Conservation (phyloP, 805 yeast species). For the Ogataea saltuana region DNA sequence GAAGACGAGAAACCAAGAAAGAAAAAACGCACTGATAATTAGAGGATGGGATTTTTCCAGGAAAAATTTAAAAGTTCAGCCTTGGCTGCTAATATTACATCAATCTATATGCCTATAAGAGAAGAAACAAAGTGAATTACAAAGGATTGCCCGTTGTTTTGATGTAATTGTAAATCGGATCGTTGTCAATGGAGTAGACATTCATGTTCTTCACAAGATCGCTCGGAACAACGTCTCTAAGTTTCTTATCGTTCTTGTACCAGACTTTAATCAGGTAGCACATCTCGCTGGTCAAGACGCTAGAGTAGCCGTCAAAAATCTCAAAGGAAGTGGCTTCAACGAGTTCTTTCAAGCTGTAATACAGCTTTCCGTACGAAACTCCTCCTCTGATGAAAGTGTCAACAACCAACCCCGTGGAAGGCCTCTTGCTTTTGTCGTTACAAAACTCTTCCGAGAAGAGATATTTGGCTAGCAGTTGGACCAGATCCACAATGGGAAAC, state of each 20-base stretch:
- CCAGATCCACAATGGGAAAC: conserved; percentile 73
- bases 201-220: conserved; percentile 46
- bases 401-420: conserved; percentile 51
- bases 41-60: too few relatives aligned
- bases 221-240: conserved; percentile 55
- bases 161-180: conserved; percentile 57
- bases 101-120: conserved; percentile 1
- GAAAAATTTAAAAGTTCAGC: too few relatives aligned
- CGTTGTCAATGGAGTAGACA: conserved; percentile 51
- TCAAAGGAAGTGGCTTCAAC: conserved; percentile 61
- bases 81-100: background rate
- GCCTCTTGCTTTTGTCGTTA: conserved; percentile 12
- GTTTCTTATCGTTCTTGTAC: conserved; percentile 63
- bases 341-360: conserved; percentile 61
- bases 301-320: conserved; percentile 46
- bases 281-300: conserved; percentile 53
- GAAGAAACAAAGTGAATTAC: background rate
- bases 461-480: conserved; percentile 63
- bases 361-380: conserved; percentile 61
- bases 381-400: conserved; percentile 67
- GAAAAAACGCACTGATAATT: too few relatives aligned
- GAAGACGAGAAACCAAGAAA: background rate
- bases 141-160: conserved; percentile 40
- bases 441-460: conserved; percentile 36
- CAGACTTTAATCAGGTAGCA: conserved; percentile 62